Conservation (phyloP, 257 asterid species). For the Rauvolfia tetraphylla region DNA sequence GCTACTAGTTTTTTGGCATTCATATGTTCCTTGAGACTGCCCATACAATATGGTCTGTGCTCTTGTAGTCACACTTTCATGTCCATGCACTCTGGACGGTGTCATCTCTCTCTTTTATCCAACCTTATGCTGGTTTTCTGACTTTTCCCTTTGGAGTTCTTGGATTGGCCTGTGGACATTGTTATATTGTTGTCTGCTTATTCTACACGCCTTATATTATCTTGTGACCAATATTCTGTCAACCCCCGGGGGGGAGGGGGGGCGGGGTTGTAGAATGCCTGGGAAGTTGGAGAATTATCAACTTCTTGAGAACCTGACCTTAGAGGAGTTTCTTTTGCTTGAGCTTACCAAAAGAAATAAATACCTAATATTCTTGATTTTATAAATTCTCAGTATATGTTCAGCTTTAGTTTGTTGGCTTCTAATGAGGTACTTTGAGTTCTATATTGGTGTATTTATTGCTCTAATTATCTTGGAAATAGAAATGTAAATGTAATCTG, state of each 20-base stretch:
- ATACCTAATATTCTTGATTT: not conserved
- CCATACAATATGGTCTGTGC: not conserved
- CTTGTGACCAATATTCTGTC: not conserved
- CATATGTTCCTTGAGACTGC: not conserved
- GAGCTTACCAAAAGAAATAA: not conserved
- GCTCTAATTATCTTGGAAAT: not conserved
- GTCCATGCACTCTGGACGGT: not conserved
- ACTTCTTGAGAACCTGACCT: not conserved
- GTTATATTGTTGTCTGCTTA: not conserved
- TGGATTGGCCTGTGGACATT: not conserved
- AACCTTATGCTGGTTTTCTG: not conserved
- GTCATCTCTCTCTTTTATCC: not conserved
- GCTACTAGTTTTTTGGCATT: not conserved
- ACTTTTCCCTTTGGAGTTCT: not conserved
- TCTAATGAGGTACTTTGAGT: not conserved
- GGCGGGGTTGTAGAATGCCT: not conserved
- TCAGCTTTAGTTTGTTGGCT: not conserved
- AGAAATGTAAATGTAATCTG: not conserved
- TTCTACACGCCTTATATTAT: not conserved
- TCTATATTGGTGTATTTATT: not conserved
- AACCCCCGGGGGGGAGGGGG: not conserved
- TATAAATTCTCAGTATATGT: not conserved
- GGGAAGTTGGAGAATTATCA: not conserved
- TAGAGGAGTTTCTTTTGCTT: not conserved
- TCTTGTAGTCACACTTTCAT: not conserved